phyloP scores from a whole-genome alignment of 192 early-diverging fungal genomes.

The Oehlia diaphana region DNA sequence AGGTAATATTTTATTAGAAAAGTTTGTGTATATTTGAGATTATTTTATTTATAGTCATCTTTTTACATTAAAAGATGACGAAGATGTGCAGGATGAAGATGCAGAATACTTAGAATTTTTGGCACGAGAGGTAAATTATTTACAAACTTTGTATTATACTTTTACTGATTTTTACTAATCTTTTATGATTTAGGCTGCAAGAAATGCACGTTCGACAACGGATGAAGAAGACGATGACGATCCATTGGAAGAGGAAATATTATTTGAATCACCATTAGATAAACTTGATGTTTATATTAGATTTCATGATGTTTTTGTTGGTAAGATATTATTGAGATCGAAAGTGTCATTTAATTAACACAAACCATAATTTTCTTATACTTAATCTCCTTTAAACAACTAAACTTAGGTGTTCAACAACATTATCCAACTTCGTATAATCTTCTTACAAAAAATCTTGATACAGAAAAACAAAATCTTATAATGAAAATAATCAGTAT shows the following conservation, averaged over 20 bases:
- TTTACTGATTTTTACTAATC: not conserved
- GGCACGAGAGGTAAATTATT: constrained; percentile 38
- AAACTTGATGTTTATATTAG: constrained; percentile 70
- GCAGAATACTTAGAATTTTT: constrained; percentile 45
- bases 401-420: constrained; percentile 49
- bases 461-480: constrained; percentile 48
- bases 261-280: constrained; percentile 79
- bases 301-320: constrained; percentile 66
- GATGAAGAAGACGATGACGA: constrained; percentile 66
- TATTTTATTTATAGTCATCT: not conserved
- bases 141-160: not conserved
- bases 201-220: constrained; percentile 31
- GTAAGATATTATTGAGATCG: constrained; percentile 39
- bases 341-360: not conserved
- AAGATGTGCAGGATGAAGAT: constrained; percentile 45
- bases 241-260: constrained; percentile 72
- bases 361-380: not conserved
- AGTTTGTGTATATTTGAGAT: constrained; percentile 4
- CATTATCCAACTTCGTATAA: constrained; percentile 54
- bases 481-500: constrained; percentile 49
- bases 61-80: constrained; percentile 34
- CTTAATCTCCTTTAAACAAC: not conserved
- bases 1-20: constrained; percentile 30
- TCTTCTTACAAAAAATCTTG: constrained; percentile 56
- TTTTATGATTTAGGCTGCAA: constrained; percentile 17